These are phyloP conservation scores for Halenospora varia DNA, from an alignment of 495 filamentous ascomycete genomes.

Conservation along the genomic window DNA sequence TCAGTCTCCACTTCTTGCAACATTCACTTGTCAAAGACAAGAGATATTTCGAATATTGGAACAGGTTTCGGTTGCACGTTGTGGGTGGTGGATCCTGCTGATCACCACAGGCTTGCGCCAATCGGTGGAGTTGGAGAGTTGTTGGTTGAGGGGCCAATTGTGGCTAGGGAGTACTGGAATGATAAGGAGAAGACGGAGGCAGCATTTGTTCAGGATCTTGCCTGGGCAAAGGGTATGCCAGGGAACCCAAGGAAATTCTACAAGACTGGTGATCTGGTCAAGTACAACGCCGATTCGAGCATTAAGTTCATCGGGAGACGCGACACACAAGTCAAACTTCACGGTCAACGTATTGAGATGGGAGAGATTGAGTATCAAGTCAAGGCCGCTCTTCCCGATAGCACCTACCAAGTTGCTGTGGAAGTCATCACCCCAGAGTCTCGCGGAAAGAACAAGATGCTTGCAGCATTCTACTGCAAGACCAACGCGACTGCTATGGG, in stretches of 20 bases:
- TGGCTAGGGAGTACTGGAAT: slow-evolving; percentile 45
- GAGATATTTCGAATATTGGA: slow-evolving; percentile 13
- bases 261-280: slow-evolving; percentile 33
- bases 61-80: slow-evolving; percentile 35
- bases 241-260: slow-evolving; percentile 53
- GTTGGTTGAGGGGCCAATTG: slow-evolving; percentile 52
- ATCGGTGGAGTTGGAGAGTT: slow-evolving; percentile 57
- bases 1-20: slow-evolving; percentile 19
- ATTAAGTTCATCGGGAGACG: too few species aligned
- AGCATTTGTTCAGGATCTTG: slow-evolving; percentile 26
- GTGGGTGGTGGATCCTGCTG: slow-evolving; percentile 54
- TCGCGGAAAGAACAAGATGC: neutral
- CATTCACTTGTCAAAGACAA: slow-evolving; percentile 34
- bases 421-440: slow-evolving; percentile 26
- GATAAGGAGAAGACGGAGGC: slow-evolving; percentile 1
- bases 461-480: too few species aligned
- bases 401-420: too few species aligned
- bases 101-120: slow-evolving; percentile 49
- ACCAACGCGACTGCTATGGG: too few species aligned
- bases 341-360: too few species aligned
- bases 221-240: slow-evolving; percentile 11
- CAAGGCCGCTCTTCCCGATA: too few species aligned
- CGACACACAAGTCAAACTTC: too few species aligned
- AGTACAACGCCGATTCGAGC: slow-evolving; percentile 19
- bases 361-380: too few species aligned